Evolutionary conservation across 2,329 filamentous ascomycete genomes (phyloP), one percentile per base, ranked within the genome.

Genomic region (Calonectria pseudoreteaudii): DNA sequence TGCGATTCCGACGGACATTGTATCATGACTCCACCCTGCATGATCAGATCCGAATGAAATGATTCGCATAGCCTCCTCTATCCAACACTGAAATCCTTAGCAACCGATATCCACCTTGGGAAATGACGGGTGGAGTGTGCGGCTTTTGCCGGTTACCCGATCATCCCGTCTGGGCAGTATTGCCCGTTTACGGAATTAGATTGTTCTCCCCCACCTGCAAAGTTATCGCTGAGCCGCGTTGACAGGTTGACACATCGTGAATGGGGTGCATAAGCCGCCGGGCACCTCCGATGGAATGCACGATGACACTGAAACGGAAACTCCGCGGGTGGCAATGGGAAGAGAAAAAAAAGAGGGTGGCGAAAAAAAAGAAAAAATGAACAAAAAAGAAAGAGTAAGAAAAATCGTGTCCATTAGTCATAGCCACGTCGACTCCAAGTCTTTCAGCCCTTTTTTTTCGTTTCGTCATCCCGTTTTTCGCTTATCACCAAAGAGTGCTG

Each of bases 1-100:
- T 60, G 20, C 11, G 5, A 23, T 38, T 60, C 56, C 56, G 56
- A 60, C 26, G 50, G 66, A 31, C 50, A 14, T n/a, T 67, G 9
- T 28, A 53, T 47, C 13, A 23, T 8, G 11, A 41, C 38, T 58
- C 50, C 26, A 44, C 50, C 31, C 41, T 16, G 28, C 34, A 23
- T 47, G n/a, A 13, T 65, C 49, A 1, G 52, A 58, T 23, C 58
- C 47, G 49, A 56, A 14, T 70, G 64, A 53, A 60, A 56, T 38
- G 58, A 41, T 30, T 66, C 31, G 28, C 38, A n/a, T 71, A 13
- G 30, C 50, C 18, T 66, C 14, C 74, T 68, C 9, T 34, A 66
- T 71, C 23, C 34, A 62, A 74, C 41, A 58, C 44, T 64, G 38
- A 53, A 68, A 66, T 64, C 74, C 74, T 77, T 76, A n/a, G 74